Base-by-base conservation (phyloP, 225 moss, liverwort and hornwort genomes). In the Pseudisothecium myosuroides region DNA sequence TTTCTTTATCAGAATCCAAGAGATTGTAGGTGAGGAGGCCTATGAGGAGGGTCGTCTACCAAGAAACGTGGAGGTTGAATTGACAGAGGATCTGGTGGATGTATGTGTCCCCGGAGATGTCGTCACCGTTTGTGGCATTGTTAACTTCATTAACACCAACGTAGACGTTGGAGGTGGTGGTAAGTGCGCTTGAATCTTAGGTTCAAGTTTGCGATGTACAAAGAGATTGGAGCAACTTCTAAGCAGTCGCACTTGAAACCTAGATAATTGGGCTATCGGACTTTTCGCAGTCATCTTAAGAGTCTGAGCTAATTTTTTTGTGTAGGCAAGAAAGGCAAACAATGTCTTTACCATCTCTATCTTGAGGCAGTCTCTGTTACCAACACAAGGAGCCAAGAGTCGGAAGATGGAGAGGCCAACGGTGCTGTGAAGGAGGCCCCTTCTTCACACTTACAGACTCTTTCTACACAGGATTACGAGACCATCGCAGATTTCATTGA, bases 31-130 rank as follows among this genome's bases (percentile, higher is more conserved):
- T 87, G 90, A 88, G 49, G 94, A 90, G 80, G 95, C 93, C 72
- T 95, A 99, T 69, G 98, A 99, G 92, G 98, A 97, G 89, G 98
- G 97, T 62, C 95, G 98, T 87, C 95, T 99, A 91, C 98, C 98
- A 69, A 95, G 98, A 90, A 97, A 92, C 81, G 97, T 99, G 52
- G 98, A 99, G 90, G 96, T 96, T 81, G 98, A 99, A 91, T 89
- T 99, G 81, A 96, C 94, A 63, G 96, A 95, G 91, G 97, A 99
- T 94, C 91, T 99, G 84, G 98, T 99, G 69, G 97, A 94, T 90
- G 87, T 94, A 72, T 99, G 98, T 87, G 92, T 97, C 72, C 96
- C 98, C 47, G 98, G 95, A 87, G 98, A 99, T 89, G 90, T 99
- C 73, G 96, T 99, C 85, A 99, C 98, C 34, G 92, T 99, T 84